A percentile compares a stretch with the other conserved stretches of the same genome.
phyloP scores from a whole-genome alignment of 139 green algal species.

The Pseudopediastrum boryanum region DNA sequence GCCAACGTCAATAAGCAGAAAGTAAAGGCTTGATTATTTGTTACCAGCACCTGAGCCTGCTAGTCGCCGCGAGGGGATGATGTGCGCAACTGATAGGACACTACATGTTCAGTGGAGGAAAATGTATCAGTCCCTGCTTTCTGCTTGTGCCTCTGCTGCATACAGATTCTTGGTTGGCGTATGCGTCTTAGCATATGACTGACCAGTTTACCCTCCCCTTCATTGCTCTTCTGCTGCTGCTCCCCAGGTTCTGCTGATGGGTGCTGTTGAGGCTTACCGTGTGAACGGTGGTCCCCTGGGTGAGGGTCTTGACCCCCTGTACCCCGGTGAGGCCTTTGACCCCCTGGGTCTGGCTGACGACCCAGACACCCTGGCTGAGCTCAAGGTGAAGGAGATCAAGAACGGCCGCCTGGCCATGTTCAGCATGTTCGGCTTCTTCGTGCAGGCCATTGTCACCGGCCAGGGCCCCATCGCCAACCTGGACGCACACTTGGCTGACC shows the following conservation, averaged over 20 bases:
- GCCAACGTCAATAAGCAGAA: too few relatives aligned
- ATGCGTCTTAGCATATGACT: neutral
- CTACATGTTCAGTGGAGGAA: neutral
- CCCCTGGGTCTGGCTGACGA: constrained; percentile 91
- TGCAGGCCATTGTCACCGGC: constrained; percentile 82
- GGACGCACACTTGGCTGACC: constrained; percentile 81
- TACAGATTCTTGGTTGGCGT: neutral
- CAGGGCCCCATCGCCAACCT: constrained; percentile 72
- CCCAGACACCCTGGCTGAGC: constrained; percentile 70
- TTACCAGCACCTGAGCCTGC: too few relatives aligned
- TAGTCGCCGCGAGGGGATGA: too few relatives aligned
- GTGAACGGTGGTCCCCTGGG: constrained; percentile 68
- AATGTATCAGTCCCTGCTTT: neutral
- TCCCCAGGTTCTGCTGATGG: constrained; percentile 89
- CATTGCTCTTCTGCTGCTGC: constrained; percentile 43
- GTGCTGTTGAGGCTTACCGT: constrained; percentile 84
- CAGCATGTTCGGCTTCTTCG: constrained; percentile 56
- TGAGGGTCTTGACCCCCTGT: constrained; percentile 77
- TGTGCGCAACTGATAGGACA: too few relatives aligned
- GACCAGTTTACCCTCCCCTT: neutral
- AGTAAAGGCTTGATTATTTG: too few relatives aligned
- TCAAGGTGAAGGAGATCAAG: constrained; percentile 96
- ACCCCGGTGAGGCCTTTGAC: constrained; percentile 84
- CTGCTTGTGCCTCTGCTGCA: neutral
- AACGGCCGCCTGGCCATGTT: constrained; percentile 72